Evolutionary conservation across 2,329 filamentous ascomycete genomes (phyloP), one percentile per base, ranked within the genome.

Genomic region (Pestalotiopsis sp.): DNA sequence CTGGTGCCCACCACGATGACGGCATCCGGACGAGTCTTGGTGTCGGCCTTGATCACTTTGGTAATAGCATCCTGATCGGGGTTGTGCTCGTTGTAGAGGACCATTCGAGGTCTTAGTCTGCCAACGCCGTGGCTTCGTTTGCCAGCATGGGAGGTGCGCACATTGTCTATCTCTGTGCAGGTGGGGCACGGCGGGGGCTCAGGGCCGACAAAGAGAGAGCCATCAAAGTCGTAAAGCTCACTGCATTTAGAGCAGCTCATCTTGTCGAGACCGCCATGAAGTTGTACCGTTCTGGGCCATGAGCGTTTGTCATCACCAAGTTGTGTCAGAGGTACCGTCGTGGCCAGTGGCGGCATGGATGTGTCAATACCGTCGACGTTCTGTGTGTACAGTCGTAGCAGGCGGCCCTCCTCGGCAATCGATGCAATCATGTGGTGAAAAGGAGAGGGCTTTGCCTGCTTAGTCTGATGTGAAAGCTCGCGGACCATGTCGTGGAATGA

Each of bases 321-420:
- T 72, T 88, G 73, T 70, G 91, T 91, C 13, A 99, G 85, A 1
- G 96, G 96, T 1, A 97, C 90, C 65, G 88, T 87, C 0, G 96
- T 98, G 31, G 88, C 86, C 9, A 99, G 84, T 2, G 95, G 95
- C 61, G 90, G 84, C 80, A 99, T 87, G 7, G 90, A 88, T 0
- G 93, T 96, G 75, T 99, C 96, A 72, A 99, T 92, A 69, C 95
- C 94, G 81, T 99, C 96, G 41, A 99, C 95, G 74, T 99, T 99
- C 78, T 99, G 96, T 2, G 93, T 95, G 80, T 99, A 99, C 6
- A 99, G 87, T 58, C 96, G 93, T 77, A 98, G 85, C 27, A 99
- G 83, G 23, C 96, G 93, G 58, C 92, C 93, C 80, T 98, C 94
- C 68, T 93, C 88, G 3, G 95, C 93, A 25, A 99, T 86, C 3